Percentiles rank a stretch among this genome's conserved stretches.
phyloP scores from a whole-genome alignment of 176 grass and related monocot genomes.

The Ensete ventricosum region DNA sequence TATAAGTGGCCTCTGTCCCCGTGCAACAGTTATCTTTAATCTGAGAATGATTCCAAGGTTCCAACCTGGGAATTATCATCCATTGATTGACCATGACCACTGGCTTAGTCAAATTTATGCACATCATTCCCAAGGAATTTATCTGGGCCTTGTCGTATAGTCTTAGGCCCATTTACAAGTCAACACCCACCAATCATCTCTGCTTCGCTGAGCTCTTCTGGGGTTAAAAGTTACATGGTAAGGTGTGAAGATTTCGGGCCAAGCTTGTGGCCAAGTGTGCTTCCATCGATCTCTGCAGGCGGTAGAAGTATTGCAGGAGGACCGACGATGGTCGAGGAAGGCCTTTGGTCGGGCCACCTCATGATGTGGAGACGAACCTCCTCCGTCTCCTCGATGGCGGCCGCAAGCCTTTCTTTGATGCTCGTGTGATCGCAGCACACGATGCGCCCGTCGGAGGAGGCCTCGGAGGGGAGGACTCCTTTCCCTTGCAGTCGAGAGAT shows the following conservation, averaged over 20 bases:
- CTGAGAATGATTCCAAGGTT: too few species aligned
- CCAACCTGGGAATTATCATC: background rate
- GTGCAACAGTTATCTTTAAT: too few species aligned
- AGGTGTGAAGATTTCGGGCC: background rate
- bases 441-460: background rate
- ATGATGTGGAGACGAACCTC: slow-evolving; percentile 15
- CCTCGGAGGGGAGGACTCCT: background rate
- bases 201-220: too few species aligned
- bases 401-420: background rate
- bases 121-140: too few species aligned
- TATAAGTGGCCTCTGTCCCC: too few species aligned
- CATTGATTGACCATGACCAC: background rate
- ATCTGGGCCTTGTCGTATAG: too few species aligned
- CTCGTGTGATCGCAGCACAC: background rate
- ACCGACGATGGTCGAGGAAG: background rate
- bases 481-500: background rate
- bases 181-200: too few species aligned
- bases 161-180: too few species aligned
- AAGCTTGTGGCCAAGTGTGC: background rate
- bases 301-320: background rate
- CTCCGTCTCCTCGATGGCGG: background rate
- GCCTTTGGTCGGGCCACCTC: background rate
- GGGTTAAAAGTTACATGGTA: too few species aligned
- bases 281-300: background rate
- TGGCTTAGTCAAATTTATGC: background rate